Conservation (phyloP, 2,329 filamentous ascomycete species). For the Penicillium sp. region DNA sequence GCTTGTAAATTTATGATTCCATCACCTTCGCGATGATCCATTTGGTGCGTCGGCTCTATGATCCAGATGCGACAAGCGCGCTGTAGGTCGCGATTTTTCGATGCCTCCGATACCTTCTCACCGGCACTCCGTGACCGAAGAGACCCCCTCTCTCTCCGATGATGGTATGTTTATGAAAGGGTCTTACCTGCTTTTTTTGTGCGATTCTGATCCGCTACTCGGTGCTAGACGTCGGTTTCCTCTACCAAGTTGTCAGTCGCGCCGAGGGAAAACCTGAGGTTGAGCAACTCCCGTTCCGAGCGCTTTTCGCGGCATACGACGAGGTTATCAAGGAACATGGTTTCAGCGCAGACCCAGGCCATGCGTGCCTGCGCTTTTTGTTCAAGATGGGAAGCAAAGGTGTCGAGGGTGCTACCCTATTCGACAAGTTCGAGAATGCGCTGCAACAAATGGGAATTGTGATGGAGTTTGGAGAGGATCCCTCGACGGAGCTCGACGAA, state of each 20-base stretch:
- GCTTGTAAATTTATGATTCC: neutral
- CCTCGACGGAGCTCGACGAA: conserved; percentile 37
- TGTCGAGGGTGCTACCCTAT: conserved; percentile 57
- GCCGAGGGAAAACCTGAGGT: conserved; percentile 66
- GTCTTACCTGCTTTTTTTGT: neutral
- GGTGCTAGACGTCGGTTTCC: conserved; percentile 67
- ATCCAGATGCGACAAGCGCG: conserved; percentile 44
- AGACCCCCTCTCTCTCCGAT: conserved; percentile 55
- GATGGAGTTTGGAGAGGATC: conserved; percentile 58
- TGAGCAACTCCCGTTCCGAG: conserved; percentile 68
- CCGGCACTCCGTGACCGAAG: conserved; percentile 41
- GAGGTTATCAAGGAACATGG: conserved; percentile 68
- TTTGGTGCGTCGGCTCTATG: conserved; percentile 41
- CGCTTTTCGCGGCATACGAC: conserved; percentile 79
- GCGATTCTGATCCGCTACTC: conserved; percentile 2
- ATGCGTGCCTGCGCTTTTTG: conserved; percentile 72
- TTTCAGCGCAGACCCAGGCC: conserved; percentile 69
- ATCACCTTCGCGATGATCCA: conserved; percentile 40
- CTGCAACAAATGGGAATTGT: conserved; percentile 69
- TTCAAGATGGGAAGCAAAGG: conserved; percentile 69
- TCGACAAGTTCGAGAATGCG: conserved; percentile 68
- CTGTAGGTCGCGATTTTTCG: conserved; percentile 47
- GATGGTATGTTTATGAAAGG: conserved; percentile 48
- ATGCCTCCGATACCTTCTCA: conserved; percentile 50
- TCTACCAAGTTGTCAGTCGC: conserved; percentile 71